These are phyloP conservation scores for Lolium multiflorum DNA, from an alignment of 176 grass and related monocot genomes.

Conservation along the genomic window DNA sequence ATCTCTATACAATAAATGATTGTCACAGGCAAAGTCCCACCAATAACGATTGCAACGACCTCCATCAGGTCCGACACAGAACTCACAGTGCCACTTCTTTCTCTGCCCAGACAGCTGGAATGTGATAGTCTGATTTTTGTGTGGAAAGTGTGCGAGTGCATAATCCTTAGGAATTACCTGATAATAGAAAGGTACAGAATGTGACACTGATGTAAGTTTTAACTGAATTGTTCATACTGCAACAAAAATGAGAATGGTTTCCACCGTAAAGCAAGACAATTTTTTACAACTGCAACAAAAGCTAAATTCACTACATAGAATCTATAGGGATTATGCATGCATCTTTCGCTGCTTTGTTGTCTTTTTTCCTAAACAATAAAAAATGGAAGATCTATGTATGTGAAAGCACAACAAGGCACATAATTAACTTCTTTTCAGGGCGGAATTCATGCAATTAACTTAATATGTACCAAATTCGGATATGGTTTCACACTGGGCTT, in stretches of 20 bases:
- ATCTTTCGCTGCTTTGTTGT: neutral
- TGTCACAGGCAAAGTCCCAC: too few species aligned
- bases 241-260: too few species aligned
- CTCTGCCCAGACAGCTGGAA: neutral
- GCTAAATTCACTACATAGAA: neutral
- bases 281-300: neutral
- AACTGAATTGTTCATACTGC: too few species aligned
- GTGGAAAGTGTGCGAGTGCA: neutral
- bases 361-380: neutral
- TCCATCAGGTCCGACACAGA: neutral
- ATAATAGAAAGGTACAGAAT: too few species aligned
- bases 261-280: neutral
- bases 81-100: neutral
- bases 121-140: neutral
- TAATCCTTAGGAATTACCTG: constrained; percentile 6
- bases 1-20: neutral
- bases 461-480: neutral
- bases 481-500: neutral
- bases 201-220: too few species aligned
- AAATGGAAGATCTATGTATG: neutral
- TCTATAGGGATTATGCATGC: neutral
- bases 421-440: neutral
- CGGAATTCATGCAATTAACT: neutral
- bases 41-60: too few species aligned
- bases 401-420: neutral